Evolutionary conservation across 2,329 filamentous ascomycete genomes (phyloP).

Genomic region (Fusarium irregulare): DNA sequence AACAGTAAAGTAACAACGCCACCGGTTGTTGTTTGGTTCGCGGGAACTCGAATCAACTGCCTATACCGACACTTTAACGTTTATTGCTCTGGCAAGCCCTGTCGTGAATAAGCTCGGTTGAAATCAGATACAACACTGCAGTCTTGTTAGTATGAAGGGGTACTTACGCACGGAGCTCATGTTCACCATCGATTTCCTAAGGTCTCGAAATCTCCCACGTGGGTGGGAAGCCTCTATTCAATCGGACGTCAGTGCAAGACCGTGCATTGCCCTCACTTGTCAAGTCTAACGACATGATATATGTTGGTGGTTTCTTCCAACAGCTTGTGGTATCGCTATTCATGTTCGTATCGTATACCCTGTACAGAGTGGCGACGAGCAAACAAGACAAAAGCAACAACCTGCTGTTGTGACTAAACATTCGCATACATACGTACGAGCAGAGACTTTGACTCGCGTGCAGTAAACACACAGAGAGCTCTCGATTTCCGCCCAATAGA

Average conservation of each 20-base stretch:
- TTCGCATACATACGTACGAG: background rate
- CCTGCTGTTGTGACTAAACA: slow-evolving; percentile 1
- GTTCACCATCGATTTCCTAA: slow-evolving; percentile 13
- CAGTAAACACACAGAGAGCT: slow-evolving; percentile 23
- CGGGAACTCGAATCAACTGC: background rate
- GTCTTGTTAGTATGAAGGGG: background rate
- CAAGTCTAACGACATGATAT: too few species aligned
- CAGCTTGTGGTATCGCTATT: background rate
- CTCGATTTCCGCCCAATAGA: slow-evolving; percentile 33
- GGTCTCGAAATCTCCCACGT: slow-evolving; percentile 28
- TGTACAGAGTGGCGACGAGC: background rate
- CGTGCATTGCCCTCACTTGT: slow-evolving; percentile 26
- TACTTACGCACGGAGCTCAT: slow-evolving; percentile 20
- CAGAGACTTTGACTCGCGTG: slow-evolving; percentile 22
- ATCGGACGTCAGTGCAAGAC: slow-evolving; percentile 25
- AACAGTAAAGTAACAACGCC: background rate
- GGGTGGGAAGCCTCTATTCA: slow-evolving; percentile 17
- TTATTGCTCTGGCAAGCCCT: background rate
- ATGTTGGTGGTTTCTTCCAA: background rate
- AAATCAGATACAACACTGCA: background rate
- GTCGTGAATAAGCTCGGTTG: background rate
- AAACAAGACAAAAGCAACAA: slow-evolving; percentile 13
- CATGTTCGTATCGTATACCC: background rate
- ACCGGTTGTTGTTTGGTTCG: background rate
- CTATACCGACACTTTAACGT: background rate